Base-by-base conservation (phyloP, 257 asterid genomes). In the Linaria vulgaris region DNA sequence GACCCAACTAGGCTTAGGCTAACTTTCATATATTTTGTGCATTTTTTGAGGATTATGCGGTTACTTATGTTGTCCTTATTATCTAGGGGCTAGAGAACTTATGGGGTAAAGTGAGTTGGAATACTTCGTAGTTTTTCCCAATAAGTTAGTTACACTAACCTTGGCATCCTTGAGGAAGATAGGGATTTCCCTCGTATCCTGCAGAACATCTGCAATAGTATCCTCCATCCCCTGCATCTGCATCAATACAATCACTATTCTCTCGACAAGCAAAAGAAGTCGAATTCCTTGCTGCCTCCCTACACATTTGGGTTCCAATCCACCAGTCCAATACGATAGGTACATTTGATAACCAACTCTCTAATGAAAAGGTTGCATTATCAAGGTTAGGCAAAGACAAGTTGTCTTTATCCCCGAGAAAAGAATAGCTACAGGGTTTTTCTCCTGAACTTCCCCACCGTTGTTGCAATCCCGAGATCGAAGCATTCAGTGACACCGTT, bases 171-270 rank as follows among this genome's bases (percentile, higher is more conserved):
- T 41, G 65, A 16, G 69, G 55, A 17, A 69, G 75, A 13, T 74
- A 69, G 31, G 78, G 74, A 45, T 63, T 73, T 20, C 75, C 74
- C 21, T 44, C 24, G 17, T 68, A 73, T 21, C 78, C 78, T 14
- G 9, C 24, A 20, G 24, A 9, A 58, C 78, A 74, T 6, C 19
- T 23, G 27, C 71, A 74, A 1, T 68, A 17, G 22, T 74, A 68
- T 8, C 74, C 74, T 43, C 69, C n/a, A n/a, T n/a, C n/a, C n/a
- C n/a, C 69, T 16, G 59, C 60, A 8, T 58, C 71, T 4, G 53
- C 64, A 49, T 73, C 52, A 0, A 63, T 10, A 19, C 79, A 74
- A 14, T 0, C 1, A 20, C 69, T 74, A 16, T 74, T 74, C 9
- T 7, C 6, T 1, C 52, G 52, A 43, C 72, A 69, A 1, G 24